Percentiles rank a stretch among this genome's conserved stretches.
phyloP scores from a whole-genome alignment of 2,329 filamentous ascomycete genomes.

The Leptographium procerum region DNA sequence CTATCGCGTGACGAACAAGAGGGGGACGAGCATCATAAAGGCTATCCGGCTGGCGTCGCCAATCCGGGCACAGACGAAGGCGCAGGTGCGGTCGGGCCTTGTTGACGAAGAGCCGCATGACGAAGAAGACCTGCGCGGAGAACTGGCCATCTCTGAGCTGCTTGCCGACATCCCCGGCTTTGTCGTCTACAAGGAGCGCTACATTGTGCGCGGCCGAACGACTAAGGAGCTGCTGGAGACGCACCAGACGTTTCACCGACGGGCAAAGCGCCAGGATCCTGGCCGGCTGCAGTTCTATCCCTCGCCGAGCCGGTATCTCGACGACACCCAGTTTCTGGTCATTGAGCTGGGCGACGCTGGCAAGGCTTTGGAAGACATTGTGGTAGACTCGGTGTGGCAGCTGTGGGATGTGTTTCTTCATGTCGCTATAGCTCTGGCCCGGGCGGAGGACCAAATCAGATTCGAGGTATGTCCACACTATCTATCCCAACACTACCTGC shows the following conservation, averaged over 20 bases:
- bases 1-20: slow-evolving; percentile 47
- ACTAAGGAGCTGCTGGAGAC: slow-evolving; percentile 44
- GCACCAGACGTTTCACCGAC: slow-evolving; percentile 46
- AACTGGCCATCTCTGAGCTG: slow-evolving; percentile 52
- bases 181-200: slow-evolving; percentile 53
- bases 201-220: slow-evolving; percentile 45
- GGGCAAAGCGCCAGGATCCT: slow-evolving; percentile 42
- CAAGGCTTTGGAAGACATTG: slow-evolving; percentile 45
- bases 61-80: slow-evolving; percentile 45
- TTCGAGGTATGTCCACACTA: slow-evolving; percentile 39
- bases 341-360: slow-evolving; percentile 55
- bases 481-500: no score
- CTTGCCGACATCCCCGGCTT: slow-evolving; percentile 54
- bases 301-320: slow-evolving; percentile 46
- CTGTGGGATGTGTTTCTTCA: slow-evolving; percentile 54
- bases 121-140: slow-evolving; percentile 43
- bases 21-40: slow-evolving; percentile 54
- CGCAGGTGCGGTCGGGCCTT: slow-evolving; percentile 39
- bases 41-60: slow-evolving; percentile 48
- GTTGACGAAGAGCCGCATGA: slow-evolving; percentile 48
- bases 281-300: slow-evolving; percentile 50
- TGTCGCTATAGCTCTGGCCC: slow-evolving; percentile 46
- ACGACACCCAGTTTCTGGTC: slow-evolving; percentile 46
- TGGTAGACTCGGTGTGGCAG: slow-evolving; percentile 35
- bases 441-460: slow-evolving; percentile 44